Base-by-base conservation (phyloP, 2,329 filamentous ascomycete species). In the Mycosphaerella arachidis region DNA sequence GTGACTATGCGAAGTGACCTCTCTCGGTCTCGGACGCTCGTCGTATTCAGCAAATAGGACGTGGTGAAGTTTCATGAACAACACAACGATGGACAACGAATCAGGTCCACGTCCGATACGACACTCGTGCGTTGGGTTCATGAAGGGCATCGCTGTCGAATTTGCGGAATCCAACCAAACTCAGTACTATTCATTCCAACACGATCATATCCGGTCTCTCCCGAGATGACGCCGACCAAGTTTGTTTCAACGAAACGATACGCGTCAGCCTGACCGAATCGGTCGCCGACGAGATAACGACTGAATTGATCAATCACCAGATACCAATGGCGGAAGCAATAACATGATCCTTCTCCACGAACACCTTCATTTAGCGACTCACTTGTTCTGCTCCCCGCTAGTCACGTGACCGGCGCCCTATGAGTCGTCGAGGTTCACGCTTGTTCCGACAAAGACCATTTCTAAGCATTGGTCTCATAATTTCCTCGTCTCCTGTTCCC, bases 281-380 rank as follows among this genome's bases (percentile, higher is more conserved):
- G 52, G 52, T 56, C n/a, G 40, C 30, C 40, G 45, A 55, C 20
- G n/a, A 48, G 53, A 56, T 48, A 48, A 50, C 29, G 46, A 30
- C 46, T 27, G 20, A 16, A 13, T 27, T 7, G 18, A n/a, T 50
- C 5, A 24, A 20, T 27, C 46, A 50, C 29, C 8, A 50, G 20
- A 30, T 18, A 16, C 20, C 29, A 29, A 12, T 16, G 31, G 31
- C 6, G 20, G 46, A 9, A 50, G 20, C 10, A 12, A 50, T 50
- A 50, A 29, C 2, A 43, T 16, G 18, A 50, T 4, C 12, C 9
- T 9, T 6, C 46, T 50, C 4, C 46, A 13, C 46, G 29, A 12
- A 20, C 12, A 7, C 12, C 29, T 27, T 50, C n/a, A 2, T 50
- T 9, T 2, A 13, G 18, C 40, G 18, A 16, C 40, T 43, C n/a